phyloP scores from a whole-genome alignment of 225 moss, liverwort and hornwort genomes.

The Sphagnum contortum region DNA sequence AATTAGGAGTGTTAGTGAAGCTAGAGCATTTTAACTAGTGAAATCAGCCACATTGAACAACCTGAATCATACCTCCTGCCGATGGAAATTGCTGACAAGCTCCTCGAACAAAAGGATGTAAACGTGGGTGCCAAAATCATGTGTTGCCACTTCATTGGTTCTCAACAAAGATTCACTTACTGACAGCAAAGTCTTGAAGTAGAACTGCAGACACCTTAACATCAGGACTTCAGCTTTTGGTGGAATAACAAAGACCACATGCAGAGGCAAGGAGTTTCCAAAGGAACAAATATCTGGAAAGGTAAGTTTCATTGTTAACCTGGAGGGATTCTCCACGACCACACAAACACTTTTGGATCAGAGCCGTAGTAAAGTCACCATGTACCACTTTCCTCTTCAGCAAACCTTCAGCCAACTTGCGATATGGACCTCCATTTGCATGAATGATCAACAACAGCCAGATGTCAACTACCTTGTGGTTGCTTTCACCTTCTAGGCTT shows the following conservation, averaged over 20 bases:
- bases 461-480: conserved; percentile 80
- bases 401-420: conserved; percentile 57
- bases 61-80: conserved; percentile 54
- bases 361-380: conserved; percentile 47
- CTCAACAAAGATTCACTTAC: conserved; percentile 68
- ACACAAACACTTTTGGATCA: conserved; percentile 67
- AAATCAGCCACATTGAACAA: background rate
- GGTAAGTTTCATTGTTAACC: conserved; percentile 13
- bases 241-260: background rate
- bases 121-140: conserved; percentile 61
- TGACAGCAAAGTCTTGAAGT: conserved; percentile 72
- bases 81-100: conserved; percentile 58
- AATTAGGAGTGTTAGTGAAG: too few species aligned
- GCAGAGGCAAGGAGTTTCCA: background rate
- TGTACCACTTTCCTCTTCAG: conserved; percentile 58
- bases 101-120: conserved; percentile 78
- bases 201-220: conserved; percentile 39
- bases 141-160: conserved; percentile 46
- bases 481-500: conserved; percentile 48
- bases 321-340: conserved; percentile 75
- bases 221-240: too few species aligned
- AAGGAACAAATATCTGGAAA: conserved; percentile 3
- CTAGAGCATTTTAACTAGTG: too few species aligned
- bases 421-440: conserved; percentile 71
- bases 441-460: conserved; percentile 80